phyloP scores from a whole-genome alignment of 495 filamentous ascomycete genomes.

The Penicillium simplicissimum region DNA sequence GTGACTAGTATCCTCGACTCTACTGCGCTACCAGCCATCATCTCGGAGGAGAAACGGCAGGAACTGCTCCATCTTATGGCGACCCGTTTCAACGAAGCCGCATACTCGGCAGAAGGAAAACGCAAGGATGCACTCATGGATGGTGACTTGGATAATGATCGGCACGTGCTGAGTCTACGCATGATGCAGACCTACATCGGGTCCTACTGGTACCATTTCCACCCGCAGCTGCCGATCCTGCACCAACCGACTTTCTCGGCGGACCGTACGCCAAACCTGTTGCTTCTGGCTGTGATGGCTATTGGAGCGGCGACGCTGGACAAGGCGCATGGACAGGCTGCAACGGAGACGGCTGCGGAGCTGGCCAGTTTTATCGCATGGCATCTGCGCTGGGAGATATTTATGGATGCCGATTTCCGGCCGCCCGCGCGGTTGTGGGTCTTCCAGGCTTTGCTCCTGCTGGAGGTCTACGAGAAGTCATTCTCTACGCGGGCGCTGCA shows the following conservation, averaged over 20 bases:
- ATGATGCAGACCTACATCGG: conserved; percentile 96
- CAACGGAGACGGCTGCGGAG: conserved; percentile 71
- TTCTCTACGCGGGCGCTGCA: conserved; percentile 88
- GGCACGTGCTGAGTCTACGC: conserved; percentile 79
- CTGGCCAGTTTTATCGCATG: conserved; percentile 85
- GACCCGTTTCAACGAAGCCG: conserved; percentile 77
- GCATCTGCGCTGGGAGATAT: conserved; percentile 91
- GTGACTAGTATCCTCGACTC: conserved; percentile 89
- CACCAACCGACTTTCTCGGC: conserved; percentile 92
- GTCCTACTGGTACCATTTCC: conserved; percentile 94
- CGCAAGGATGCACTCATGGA: conserved; percentile 78
- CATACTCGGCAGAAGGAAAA: conserved; percentile 69
- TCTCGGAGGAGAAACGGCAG: conserved; percentile 86
- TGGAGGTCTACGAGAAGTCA: conserved; percentile 97
- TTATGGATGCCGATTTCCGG: conserved; percentile 86
- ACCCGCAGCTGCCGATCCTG: conserved; percentile 90
- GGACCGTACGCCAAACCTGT: conserved; percentile 77
- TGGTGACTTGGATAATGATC: conserved; percentile 69
- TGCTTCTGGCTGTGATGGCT: conserved; percentile 91
- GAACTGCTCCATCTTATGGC: conserved; percentile 85
- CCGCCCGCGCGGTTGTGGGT: conserved; percentile 97
- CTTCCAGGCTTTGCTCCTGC: conserved; percentile 85
- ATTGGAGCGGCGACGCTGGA: conserved; percentile 91
- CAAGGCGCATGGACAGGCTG: conserved; percentile 69
- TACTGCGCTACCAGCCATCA: conserved; percentile 70